phyloP scores from a whole-genome alignment of 225 moss, liverwort and hornwort genomes.

The Pseudisothecium myosuroides region DNA sequence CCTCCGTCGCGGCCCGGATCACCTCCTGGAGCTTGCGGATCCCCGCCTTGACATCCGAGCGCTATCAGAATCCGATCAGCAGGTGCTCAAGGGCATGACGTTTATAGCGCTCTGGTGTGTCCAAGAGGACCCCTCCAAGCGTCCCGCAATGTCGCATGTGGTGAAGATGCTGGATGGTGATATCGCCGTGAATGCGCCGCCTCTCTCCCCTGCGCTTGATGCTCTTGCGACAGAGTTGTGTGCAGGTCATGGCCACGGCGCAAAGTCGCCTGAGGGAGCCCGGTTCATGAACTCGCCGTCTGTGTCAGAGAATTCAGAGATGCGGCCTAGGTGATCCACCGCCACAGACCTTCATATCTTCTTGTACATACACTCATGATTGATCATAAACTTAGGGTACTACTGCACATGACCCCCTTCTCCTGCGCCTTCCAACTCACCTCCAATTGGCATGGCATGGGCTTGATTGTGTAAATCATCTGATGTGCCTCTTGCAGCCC shows the following conservation, averaged over 20 bases:
- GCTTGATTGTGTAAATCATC: constrained; percentile 17
- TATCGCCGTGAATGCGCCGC: neutral
- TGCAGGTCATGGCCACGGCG: neutral
- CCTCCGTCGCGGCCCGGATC: neutral
- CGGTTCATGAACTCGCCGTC: neutral
- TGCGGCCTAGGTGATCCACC: constrained; percentile 19
- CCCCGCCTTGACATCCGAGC: constrained; percentile 10
- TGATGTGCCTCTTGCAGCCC: constrained; percentile 21
- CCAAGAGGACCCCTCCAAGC: constrained; percentile 18
- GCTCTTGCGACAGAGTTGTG: neutral
- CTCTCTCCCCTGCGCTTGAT: neutral
- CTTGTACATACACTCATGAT: constrained; percentile 2
- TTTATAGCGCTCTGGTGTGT: constrained; percentile 50
- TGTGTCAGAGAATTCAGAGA: constrained; percentile 1
- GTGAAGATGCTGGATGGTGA: constrained; percentile 53
- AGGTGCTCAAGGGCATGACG: constrained; percentile 33
- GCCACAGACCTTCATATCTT: neutral
- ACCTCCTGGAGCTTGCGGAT: constrained; percentile 27
- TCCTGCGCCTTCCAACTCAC: neutral
- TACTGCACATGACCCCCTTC: neutral
- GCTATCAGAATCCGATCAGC: constrained; percentile 14
- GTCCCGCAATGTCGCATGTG: constrained; percentile 32
- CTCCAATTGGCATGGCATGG: neutral
- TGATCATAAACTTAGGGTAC: neutral
- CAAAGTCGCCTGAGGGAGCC: neutral